A percentile compares a stretch with the other conserved stretches of the same genome.
phyloP scores from a whole-genome alignment of 768 basidiomycete species.

The Pholiota conissans region DNA sequence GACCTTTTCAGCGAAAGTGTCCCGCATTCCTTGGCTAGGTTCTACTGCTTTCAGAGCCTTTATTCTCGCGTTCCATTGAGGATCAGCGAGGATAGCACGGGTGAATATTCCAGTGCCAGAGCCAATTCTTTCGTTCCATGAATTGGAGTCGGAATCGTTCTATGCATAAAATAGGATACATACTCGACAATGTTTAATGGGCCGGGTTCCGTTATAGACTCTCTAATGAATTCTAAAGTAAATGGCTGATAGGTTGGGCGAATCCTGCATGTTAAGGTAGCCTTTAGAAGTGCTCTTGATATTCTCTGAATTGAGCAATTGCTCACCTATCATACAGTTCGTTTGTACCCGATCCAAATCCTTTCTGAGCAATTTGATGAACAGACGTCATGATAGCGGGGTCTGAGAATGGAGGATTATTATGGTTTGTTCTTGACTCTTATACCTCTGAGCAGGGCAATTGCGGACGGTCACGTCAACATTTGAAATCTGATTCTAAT shows the following conservation, averaged over 20 bases:
- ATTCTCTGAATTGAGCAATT: not conserved
- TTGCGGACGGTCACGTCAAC: not conserved
- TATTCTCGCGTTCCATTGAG: slow-evolving; percentile 51
- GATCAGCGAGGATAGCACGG: slow-evolving; percentile 70
- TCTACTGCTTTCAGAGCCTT: slow-evolving; percentile 69
- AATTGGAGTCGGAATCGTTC: not conserved
- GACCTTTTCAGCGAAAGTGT: slow-evolving; percentile 59
- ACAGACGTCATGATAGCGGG: slow-evolving; percentile 26
- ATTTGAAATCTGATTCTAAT: not conserved
- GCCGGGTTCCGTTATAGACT: slow-evolving; percentile 34
- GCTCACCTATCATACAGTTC: slow-evolving; percentile 76
- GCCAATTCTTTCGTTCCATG: slow-evolving; percentile 56
- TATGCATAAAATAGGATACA: slow-evolving; percentile 20
- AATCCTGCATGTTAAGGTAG: slow-evolving; percentile 42
- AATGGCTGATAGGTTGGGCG: slow-evolving; percentile 80
- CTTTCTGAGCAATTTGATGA: slow-evolving; percentile 66
- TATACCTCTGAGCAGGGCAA: not conserved
- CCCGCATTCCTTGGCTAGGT: slow-evolving; percentile 86
- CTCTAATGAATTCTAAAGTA: slow-evolving; percentile 62
- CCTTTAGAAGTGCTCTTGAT: not conserved
- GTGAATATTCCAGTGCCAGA: slow-evolving; percentile 91
- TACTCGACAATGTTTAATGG: slow-evolving; percentile 73
- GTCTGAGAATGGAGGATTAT: not conserved
- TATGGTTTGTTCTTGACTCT: not conserved
- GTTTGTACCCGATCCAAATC: slow-evolving; percentile 82